Base-by-base conservation (phyloP, 1,284 basidiomycete species). In the Erythrobasidium hasegawianum region DNA sequence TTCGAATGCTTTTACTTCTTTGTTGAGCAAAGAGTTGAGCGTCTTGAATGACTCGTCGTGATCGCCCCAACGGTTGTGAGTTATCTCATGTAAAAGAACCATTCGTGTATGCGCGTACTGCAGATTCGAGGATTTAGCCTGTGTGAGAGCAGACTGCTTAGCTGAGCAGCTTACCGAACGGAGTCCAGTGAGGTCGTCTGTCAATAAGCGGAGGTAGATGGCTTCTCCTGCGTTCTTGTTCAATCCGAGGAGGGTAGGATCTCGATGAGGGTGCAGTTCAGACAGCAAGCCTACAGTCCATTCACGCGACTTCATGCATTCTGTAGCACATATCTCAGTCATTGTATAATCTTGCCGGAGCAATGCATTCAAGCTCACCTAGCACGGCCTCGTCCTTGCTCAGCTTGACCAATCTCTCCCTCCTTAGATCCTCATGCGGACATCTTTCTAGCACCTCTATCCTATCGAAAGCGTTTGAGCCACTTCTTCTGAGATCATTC, bases 41-140 rank as follows among this genome's bases (percentile, higher is more conserved):
- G 83, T 81, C 73, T 88, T 89, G 77, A 89, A 71, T 87, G 83
- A 58, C 22, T 88, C 81, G 71, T 86, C 85, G 72, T 89, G 87
- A 65, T 85, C 83, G 1, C 83, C 79, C 82, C 84, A 86, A 0
- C 85, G 81, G 71, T 88, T 89, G 75, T 89, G 88, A 26, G 86
- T 79, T 33, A 89, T 77, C 73, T 89, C 88, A 75, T 90, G 87
- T 72, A 87, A 87, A 4, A 89, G 79, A 13, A 88, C 86, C 22
- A 81, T 79, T 49, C 87, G 80, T 29, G 87, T 80, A 1, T 88
- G 85, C 24, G 76, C 77, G 74, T 89, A 90, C 9, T 80, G 73
- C 61, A 86, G 78, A 73, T 88, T 87, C 2, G 43, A n/a, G n/a
- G 10, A 11, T n/a, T n/a, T n/a, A 41, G 40, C n/a, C 40, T 11